Evolutionary conservation across 164 flowering plant genomes (phyloP).

Genomic region (Aristolochia fimbriata): DNA sequence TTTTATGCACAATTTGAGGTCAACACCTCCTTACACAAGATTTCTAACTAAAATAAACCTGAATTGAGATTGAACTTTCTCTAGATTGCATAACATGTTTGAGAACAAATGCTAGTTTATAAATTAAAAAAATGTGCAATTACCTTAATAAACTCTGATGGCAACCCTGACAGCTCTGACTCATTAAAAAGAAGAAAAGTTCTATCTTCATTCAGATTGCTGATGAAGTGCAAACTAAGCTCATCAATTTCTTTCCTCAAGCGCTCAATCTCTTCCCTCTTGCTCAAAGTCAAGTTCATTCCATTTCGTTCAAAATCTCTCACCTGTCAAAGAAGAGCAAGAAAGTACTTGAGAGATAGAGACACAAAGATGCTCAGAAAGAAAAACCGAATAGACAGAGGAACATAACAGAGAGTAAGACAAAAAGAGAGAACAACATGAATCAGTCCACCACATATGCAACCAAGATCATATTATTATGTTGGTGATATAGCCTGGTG

Average conservation of each 20-base stretch:
- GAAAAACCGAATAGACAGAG: no score
- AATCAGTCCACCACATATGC: no score
- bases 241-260: constrained; percentile 61
- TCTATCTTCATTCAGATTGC: constrained; percentile 59
- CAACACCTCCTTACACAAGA: no score
- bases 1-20: no score
- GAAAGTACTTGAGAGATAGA: neutral
- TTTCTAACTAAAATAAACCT: no score
- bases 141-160: constrained; percentile 75
- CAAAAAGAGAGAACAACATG: no score
- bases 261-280: constrained; percentile 70
- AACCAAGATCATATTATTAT: no score
- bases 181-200: constrained; percentile 54
- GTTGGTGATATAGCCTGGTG: no score
- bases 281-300: constrained; percentile 65
- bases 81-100: no score
- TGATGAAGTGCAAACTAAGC: constrained; percentile 59
- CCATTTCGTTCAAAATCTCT: constrained; percentile 91
- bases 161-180: constrained; percentile 71
- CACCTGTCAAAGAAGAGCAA: constrained; percentile 66
- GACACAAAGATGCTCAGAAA: neutral
- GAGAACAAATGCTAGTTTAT: neutral
- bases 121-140: neutral
- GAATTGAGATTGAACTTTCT: no score
- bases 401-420: no score